Percentiles rank a stretch among this genome's conserved stretches.
These are phyloP conservation scores for Eremothecium gossypii DNA, from an alignment of 1,139 yeast genomes.

Conservation along the genomic window DNA sequence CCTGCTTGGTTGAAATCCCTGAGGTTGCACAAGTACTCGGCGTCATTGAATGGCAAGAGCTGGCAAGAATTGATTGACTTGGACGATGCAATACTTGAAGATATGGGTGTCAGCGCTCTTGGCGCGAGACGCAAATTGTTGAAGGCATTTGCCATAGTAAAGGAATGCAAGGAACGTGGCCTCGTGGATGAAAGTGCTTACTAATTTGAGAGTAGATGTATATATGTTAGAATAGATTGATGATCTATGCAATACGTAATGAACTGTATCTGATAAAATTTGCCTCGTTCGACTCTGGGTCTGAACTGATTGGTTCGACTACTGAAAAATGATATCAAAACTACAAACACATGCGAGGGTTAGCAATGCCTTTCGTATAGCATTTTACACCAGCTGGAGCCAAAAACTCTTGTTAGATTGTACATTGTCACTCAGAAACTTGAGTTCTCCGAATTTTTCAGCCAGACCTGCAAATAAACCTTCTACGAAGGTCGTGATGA, in stretches of 20 bases:
- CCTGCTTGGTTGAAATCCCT: slow-evolving; percentile 89
- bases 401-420: slow-evolving; percentile 35
- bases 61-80: slow-evolving; percentile 76
- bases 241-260: neutral
- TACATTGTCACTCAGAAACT: slow-evolving; percentile 38
- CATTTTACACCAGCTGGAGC: slow-evolving; percentile 19
- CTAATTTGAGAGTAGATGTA: slow-evolving; percentile 2
- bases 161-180: slow-evolving; percentile 36
- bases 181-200: slow-evolving; percentile 26
- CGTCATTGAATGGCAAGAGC: slow-evolving; percentile 58
- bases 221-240: neutral
- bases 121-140: slow-evolving; percentile 91
- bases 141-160: slow-evolving; percentile 82
- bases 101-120: slow-evolving; percentile 79
- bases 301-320: no score
- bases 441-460: slow-evolving; percentile 46
- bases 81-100: slow-evolving; percentile 59
- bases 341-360: no score
- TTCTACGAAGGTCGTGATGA: slow-evolving; percentile 73
- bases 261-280: neutral
- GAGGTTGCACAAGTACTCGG: slow-evolving; percentile 89
- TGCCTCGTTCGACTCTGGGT: no score
- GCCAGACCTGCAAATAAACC: slow-evolving; percentile 61
- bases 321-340: no score
- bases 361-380: no score